Evolutionary conservation across 2,329 filamentous ascomycete genomes (phyloP).

Genomic region (Epichloe sp.): DNA sequence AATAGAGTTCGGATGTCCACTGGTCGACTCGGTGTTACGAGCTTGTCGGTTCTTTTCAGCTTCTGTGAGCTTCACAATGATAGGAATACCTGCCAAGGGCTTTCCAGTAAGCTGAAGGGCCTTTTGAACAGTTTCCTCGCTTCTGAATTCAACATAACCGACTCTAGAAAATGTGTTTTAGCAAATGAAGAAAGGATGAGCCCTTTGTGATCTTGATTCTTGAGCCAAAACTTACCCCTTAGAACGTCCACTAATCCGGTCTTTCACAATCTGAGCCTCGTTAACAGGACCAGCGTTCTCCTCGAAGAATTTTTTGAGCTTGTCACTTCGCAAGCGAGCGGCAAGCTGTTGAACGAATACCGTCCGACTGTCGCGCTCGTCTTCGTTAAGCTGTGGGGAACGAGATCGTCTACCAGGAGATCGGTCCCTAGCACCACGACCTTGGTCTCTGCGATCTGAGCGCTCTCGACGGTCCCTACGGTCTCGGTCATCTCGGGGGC

Average conservation of each 20-base stretch:
- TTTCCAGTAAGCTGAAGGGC: conserved; percentile 97
- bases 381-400: conserved; percentile 72
- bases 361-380: conserved; percentile 91
- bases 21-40: conserved; percentile 61
- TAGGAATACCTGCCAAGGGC: conserved; percentile 94
- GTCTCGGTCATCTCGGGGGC: conserved; percentile 40
- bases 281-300: conserved; percentile 90
- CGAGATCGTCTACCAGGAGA: conserved; percentile 28
- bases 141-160: conserved; percentile 97
- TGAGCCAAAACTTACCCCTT: conserved; percentile 60
- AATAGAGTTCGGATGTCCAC: conserved; percentile 62
- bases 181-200: too few relatives aligned
- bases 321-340: conserved; percentile 79
- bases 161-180: conserved; percentile 45
- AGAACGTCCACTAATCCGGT: conserved; percentile 88
- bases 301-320: conserved; percentile 94
- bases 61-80: conserved; percentile 96
- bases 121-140: conserved; percentile 83
- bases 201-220: background rate
- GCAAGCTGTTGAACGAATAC: conserved; percentile 98
- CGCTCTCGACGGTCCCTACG: conserved; percentile 37
- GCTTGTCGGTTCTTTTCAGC: conserved; percentile 98
- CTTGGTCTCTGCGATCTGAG: conserved; percentile 33
- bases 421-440: conserved; percentile 43
- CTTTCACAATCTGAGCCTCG: conserved; percentile 97